Conservation (phyloP, 768 basidiomycete genomes). For the Lentinula boryana region DNA sequence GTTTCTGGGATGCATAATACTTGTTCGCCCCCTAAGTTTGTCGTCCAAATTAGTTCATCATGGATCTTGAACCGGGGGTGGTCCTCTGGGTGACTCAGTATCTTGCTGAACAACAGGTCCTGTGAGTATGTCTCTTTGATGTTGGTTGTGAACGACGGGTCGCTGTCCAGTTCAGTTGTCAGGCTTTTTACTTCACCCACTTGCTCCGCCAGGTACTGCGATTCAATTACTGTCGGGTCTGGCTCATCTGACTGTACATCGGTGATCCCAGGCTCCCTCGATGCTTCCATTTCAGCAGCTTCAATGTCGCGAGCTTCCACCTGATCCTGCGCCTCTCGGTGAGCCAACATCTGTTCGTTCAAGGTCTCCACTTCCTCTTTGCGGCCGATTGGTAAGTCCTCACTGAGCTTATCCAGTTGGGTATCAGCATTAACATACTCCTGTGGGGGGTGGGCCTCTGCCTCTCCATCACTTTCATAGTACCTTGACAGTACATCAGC, state of each 20-base stretch:
- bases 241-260: not conserved
- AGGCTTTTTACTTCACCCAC: no score
- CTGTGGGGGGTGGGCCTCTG: constrained; percentile 9
- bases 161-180: not conserved
- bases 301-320: not conserved
- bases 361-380: not conserved
- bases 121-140: not conserved
- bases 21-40: not conserved
- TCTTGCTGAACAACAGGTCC: constrained; percentile 3
- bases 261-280: not conserved
- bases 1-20: constrained; percentile 1
- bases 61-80: not conserved
- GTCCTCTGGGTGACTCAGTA: not conserved
- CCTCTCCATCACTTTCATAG: constrained; percentile 19
- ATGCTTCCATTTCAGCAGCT: not conserved
- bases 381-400: not conserved
- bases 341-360: not conserved
- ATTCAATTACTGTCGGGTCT: not conserved
- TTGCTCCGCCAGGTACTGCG: not conserved
- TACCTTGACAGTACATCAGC: constrained; percentile 24
- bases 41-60: constrained; percentile 6
- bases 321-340: not conserved
- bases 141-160: not conserved
- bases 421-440: constrained; percentile 17
- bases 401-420: constrained; percentile 12